These are phyloP conservation scores for Cubamyces lactineus DNA, from an alignment of 768 basidiomycete species.

Conservation along the genomic window DNA sequence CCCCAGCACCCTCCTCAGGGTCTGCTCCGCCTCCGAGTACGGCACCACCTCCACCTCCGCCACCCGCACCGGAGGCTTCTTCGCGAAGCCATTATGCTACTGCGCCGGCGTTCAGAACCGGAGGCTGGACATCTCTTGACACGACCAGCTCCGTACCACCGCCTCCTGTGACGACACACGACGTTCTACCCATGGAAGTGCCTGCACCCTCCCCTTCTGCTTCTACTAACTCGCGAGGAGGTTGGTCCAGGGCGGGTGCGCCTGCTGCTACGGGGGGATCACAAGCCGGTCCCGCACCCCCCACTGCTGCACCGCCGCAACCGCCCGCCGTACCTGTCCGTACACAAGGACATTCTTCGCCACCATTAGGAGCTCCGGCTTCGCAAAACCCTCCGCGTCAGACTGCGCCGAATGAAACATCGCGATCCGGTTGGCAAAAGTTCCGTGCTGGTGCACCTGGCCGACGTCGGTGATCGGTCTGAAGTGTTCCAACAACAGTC, in stretches of 20 bases:
- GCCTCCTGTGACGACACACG: slow-evolving; percentile 9
- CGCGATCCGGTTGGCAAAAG: slow-evolving; percentile 34
- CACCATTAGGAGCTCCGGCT: neutral
- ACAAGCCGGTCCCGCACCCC: neutral
- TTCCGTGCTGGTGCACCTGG: slow-evolving; percentile 33
- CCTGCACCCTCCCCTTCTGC: slow-evolving; percentile 34
- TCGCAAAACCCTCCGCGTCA: neutral
- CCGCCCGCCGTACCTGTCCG: neutral
- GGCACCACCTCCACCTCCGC: slow-evolving; percentile 1
- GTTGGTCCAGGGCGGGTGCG: neutral
- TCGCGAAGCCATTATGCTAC: slow-evolving; percentile 22
- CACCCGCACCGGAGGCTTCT: slow-evolving; percentile 6
- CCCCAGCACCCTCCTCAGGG: slow-evolving; percentile 6
- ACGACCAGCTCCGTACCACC: slow-evolving; percentile 37
- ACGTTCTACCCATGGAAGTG: neutral
- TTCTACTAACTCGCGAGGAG: slow-evolving; percentile 12
- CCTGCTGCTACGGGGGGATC: neutral
- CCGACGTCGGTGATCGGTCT: slow-evolving; percentile 20
- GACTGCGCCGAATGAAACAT: slow-evolving; percentile 21
- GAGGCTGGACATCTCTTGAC: slow-evolving; percentile 72
- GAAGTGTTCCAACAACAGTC: neutral
- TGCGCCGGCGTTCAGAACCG: slow-evolving; percentile 58
- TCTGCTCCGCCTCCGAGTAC: slow-evolving; percentile 8
- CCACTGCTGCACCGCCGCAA: neutral
- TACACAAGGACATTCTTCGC: neutral